Base-by-base conservation (phyloP, 139 green algal genomes). In the Desmodesmus armatus region DNA sequence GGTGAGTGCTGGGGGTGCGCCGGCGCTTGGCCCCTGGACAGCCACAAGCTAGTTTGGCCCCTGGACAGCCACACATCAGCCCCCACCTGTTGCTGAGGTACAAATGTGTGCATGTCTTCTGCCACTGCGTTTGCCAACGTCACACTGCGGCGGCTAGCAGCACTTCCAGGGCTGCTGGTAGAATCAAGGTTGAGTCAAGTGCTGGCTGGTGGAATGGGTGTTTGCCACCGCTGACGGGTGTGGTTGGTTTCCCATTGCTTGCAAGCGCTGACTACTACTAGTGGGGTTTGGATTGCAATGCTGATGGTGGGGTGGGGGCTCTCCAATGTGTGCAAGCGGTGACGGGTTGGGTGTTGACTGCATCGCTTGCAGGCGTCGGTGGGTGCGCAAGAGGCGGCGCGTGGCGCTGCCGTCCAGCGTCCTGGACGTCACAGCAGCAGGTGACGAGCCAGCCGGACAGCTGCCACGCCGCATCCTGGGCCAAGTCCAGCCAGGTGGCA, bases 401-500 rank as follows among this genome's bases (percentile, higher is more conserved):
- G 69, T 79, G 29, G 67, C 80, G 15, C 80, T 86, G 49, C 80
- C 80, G 0, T n/a, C 27, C 67, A 86, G 66, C 33, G 80, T 86
- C 6, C 53, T 86, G 39, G 80, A 86, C 51, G 44, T 80, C 23
- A 23, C 80, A n/a, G 76, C 76, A 19, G 76, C 76, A 43, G 76
- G 76, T 5, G 55, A 72, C 47, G 21, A 2, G 19, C 51, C 19
- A 1, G 51, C 51, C 51, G 19, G 51, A 19, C 51, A 62, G 51
- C 51, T 19, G 21, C 0, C 51, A 62, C 21, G 17, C 51, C 17
- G 51, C 51, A 1, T 62, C 17, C 51, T 62, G 19, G 51, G 51
- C 21, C 17, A 62, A 62, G 87, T 95, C 3, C 67, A 85, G 3
- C 91, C 94, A 23, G 93, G 93, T 0, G 88, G 84, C 37, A 67